A percentile compares a stretch with the other conserved stretches of the same genome.
Conservation (phyloP, 306 rosid genomes). For the Senna tora region DNA sequence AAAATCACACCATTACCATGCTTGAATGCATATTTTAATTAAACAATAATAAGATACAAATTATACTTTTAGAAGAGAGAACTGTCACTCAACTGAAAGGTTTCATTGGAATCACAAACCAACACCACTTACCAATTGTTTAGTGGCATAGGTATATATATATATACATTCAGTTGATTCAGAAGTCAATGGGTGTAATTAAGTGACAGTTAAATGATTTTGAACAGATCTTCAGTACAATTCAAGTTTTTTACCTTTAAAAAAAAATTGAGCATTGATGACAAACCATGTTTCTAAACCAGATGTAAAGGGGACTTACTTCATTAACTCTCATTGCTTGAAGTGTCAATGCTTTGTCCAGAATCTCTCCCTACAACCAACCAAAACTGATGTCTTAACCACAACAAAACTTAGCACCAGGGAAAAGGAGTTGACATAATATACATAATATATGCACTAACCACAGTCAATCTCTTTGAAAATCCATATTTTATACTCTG, state of each 20-base stretch:
- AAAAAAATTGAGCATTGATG: constrained; percentile 26
- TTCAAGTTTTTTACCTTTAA: constrained; percentile 8
- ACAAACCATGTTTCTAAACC: constrained; percentile 17
- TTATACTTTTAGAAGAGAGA: constrained; percentile 23
- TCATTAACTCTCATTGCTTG: constrained; percentile 75
- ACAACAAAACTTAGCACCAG: too few relatives aligned
- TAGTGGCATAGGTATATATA: constrained; percentile 10
- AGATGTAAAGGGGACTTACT: constrained; percentile 53
- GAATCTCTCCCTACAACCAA: constrained; percentile 77
- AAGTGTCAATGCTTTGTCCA: constrained; percentile 69
- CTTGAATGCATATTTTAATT: constrained; percentile 12
- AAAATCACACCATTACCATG: constrained; percentile 13
- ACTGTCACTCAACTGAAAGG: constrained; percentile 13
- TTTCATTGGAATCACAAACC: constrained; percentile 6
- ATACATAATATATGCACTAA: constrained; percentile 51
- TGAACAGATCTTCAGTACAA: constrained; percentile 5
- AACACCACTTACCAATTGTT: constrained; percentile 22
- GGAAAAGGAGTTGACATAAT: constrained; percentile 37
- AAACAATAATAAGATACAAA: background rate
- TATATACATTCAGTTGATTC: constrained; percentile 20
- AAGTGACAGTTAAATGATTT: background rate
- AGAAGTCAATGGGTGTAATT: constrained; percentile 6
- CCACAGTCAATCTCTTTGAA: constrained; percentile 77
- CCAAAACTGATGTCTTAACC: constrained; percentile 38
- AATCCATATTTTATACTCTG: constrained; percentile 83